Percentiles rank a stretch among this genome's conserved stretches.
Conservation (phyloP, 2,329 filamentous ascomycete genomes). For the Colletotrichum sp. region DNA sequence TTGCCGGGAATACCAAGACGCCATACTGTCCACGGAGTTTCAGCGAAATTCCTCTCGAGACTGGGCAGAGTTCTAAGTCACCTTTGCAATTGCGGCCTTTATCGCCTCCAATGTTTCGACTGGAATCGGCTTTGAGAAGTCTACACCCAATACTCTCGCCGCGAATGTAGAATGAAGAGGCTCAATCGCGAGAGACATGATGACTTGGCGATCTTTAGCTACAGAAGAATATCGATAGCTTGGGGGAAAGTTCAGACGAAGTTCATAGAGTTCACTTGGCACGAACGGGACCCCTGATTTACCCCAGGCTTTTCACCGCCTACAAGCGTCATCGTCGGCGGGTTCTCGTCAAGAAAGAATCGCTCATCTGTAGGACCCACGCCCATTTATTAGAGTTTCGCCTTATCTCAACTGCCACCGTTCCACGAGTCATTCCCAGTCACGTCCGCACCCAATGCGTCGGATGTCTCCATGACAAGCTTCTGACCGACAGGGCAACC, state of each 20-base stretch:
- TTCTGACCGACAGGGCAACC: not conserved
- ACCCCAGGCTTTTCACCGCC: not conserved
- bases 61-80: not conserved
- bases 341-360: not conserved
- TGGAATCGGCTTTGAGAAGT: conserved; percentile 1
- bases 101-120: not conserved
- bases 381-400: not conserved
- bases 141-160: conserved; percentile 21
- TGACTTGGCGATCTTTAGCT: not conserved
- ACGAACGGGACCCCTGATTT: not conserved
- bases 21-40: conserved; percentile 48
- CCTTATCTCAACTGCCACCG: not conserved
- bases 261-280: not conserved
- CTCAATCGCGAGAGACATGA: conserved; percentile 29
- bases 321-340: not conserved
- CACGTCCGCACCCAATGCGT: not conserved
- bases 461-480: not conserved
- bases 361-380: not conserved
- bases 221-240: not conserved
- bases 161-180: conserved; percentile 33
- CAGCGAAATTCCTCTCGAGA: not conserved
- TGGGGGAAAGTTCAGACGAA: not conserved
- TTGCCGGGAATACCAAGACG: conserved; percentile 55
- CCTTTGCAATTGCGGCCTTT: conserved; percentile 8
- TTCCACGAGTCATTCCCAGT: not conserved